phyloP scores from a whole-genome alignment of 306 rosid genomes.

The Delonix regia region DNA sequence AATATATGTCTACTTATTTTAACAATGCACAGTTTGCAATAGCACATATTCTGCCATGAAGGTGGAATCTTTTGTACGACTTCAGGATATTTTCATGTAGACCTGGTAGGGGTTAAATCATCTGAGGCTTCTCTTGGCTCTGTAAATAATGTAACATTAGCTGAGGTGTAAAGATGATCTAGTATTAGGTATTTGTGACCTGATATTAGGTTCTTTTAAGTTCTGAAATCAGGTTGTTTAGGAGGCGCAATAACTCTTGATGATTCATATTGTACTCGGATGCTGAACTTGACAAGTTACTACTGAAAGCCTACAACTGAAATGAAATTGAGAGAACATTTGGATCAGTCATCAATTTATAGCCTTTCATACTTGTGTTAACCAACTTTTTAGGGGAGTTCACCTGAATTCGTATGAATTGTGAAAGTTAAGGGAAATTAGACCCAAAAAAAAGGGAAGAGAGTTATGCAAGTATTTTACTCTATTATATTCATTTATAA shows the following conservation, averaged over 20 bases:
- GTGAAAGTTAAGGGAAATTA: no score
- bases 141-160: slow-evolving; percentile 62
- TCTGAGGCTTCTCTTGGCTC: slow-evolving; percentile 46
- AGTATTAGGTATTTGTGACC: slow-evolving; percentile 44
- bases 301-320: slow-evolving; percentile 11
- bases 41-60: slow-evolving; percentile 25
- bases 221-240: slow-evolving; percentile 42
- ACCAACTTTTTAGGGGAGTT: no score
- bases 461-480: no score
- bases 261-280: slow-evolving; percentile 31
- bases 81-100: slow-evolving; percentile 35
- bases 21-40: slow-evolving; percentile 41
- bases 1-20: slow-evolving; percentile 14
- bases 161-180: slow-evolving; percentile 64
- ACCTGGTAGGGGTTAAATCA: slow-evolving; percentile 32
- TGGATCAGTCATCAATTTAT: slow-evolving; percentile 21
- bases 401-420: not conserved
- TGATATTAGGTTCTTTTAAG: slow-evolving; percentile 38
- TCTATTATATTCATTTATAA: no score
- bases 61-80: slow-evolving; percentile 49
- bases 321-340: slow-evolving; percentile 12
- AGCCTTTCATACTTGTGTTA: slow-evolving; percentile 3
- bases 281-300: slow-evolving; percentile 30
- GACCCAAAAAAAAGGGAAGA: no score
- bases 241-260: slow-evolving; percentile 38